A percentile compares a stretch with the other conserved stretches of the same genome.
phyloP scores from a whole-genome alignment of 495 filamentous ascomycete genomes.

The Ramalina intermedia region DNA sequence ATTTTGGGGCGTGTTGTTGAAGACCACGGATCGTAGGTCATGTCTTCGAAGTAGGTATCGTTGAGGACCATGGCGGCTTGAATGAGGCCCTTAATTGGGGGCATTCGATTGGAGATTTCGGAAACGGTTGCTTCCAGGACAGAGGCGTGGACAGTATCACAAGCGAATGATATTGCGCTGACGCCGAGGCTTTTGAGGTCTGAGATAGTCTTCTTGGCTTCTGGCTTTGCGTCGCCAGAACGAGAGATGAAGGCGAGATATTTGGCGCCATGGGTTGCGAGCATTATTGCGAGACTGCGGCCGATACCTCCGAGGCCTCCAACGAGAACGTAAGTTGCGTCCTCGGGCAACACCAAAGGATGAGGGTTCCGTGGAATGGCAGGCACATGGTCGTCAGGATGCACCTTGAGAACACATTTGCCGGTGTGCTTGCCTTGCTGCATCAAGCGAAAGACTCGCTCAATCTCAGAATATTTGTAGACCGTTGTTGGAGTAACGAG shows the following conservation, averaged over 20 bases:
- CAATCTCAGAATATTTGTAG: conserved; percentile 25
- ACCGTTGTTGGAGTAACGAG: conserved; percentile 21
- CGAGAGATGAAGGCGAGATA: conserved; percentile 20
- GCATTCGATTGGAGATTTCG: conserved; percentile 7
- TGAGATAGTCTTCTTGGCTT: conserved; percentile 1
- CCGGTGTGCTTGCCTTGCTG: conserved; percentile 4
- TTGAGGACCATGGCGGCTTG: conserved; percentile 23
- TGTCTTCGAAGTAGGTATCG: conserved; percentile 32
- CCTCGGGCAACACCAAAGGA: background rate
- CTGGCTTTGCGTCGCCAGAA: conserved; percentile 2
- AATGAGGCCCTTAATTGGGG: conserved; percentile 22
- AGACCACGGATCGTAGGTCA: conserved; percentile 28
- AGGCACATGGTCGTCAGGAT: conserved; percentile 1
- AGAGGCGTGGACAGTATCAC: conserved; percentile 25
- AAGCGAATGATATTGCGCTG: conserved; percentile 19
- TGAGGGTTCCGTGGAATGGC: background rate
- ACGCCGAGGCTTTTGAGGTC: conserved; percentile 8
- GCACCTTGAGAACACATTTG: conserved; percentile 2
- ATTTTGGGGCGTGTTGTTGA: conserved; percentile 31
- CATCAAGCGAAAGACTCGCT: conserved; percentile 34
- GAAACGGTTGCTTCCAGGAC: conserved; percentile 14
- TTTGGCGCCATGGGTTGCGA: conserved; percentile 18
- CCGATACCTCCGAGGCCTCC: conserved; percentile 26
- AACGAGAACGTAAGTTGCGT: conserved; percentile 23
- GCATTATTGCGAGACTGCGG: conserved; percentile 12